These are phyloP conservation scores for Castanopsis chinensis DNA, from an alignment of 306 rosid species.

Conservation along the genomic window DNA sequence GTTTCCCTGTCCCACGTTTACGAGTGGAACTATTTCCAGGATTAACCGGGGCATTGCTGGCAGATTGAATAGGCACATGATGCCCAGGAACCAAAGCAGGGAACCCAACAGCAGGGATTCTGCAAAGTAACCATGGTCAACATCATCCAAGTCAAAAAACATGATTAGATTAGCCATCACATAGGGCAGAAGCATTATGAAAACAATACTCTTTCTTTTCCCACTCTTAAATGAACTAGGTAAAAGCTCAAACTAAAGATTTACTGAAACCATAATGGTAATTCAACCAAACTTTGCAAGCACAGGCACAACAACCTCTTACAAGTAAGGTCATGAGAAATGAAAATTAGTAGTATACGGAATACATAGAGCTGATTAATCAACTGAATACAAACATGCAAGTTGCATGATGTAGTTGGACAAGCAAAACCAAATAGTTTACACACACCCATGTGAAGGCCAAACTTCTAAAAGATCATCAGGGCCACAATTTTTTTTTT, in stretches of 20 bases:
- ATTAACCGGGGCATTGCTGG: slow-evolving; percentile 37
- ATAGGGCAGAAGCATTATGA: no score
- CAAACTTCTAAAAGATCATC: neutral
- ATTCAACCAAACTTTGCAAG: neutral
- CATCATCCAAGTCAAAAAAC: neutral
- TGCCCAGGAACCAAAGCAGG: slow-evolving; percentile 96
- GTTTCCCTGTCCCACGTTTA: slow-evolving; percentile 35
- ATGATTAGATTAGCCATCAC: neutral
- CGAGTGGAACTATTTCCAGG: slow-evolving; percentile 35
- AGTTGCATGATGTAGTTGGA: neutral
- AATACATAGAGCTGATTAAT: neutral
- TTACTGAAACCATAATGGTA: neutral
- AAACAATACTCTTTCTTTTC: no score
- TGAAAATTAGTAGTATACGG: neutral
- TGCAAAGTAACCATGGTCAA: slow-evolving; percentile 34
- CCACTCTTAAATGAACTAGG: no score
- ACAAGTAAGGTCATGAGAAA: neutral
- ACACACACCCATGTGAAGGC: neutral
- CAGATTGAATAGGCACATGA: slow-evolving; percentile 60
- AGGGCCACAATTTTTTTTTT: no score
- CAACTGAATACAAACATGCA: neutral
- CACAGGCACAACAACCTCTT: neutral
- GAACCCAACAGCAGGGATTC: slow-evolving; percentile 99
- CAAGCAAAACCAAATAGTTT: neutral
- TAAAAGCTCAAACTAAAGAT: no score